Base-by-base conservation (phyloP, 768 basidiomycete species). In the Collybia sordida region DNA sequence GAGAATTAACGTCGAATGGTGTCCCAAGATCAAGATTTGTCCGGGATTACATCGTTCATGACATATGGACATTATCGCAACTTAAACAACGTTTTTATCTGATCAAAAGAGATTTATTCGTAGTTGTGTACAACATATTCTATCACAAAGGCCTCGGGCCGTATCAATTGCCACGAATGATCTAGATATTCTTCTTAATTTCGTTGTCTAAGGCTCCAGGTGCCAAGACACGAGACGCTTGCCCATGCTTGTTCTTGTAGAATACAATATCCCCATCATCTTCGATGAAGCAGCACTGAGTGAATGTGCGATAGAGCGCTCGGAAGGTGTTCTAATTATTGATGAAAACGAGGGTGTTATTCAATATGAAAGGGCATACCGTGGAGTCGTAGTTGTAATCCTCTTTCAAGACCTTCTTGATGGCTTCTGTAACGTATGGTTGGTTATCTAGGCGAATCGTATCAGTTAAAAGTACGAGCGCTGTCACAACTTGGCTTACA, bases 371-470 rank as follows among this genome's bases (percentile, higher is more conserved):
- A 12, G 23, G 12, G 15, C 73, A 38, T 59, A 81, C 80, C 38
- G 82, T 81, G 6, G 81, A 79, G 56, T 84, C 82, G 54, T 76
- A 82, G 55, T 82, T 82, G 59, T 85, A 82, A 49, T 84, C 74
- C 8, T 81, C 79, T 35, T 72, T 72, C 39, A 85, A 72, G 6
- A 84, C 68, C 14, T 63, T 66, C 64, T 78, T 80, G 56, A 85
- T 71, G 18, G 68, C 68, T 53, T 78, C 70, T 6, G 83, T 85
- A 2, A 82, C 78, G 48, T 77, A 60, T 4, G 82, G 81, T 49
- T 79, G 79, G 60, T 84, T 81, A 56, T 84, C 81, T 84, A 24
- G 7, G 27, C 24, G 15, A 31, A 17, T 19, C 19, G 9, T 34
- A 28, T 8, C 28, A 46, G 18, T 42, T 14, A 24, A 14, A 15